Conservation (phyloP, 192 early-diverging fungal species). For the Entomortierella lignicola region DNA sequence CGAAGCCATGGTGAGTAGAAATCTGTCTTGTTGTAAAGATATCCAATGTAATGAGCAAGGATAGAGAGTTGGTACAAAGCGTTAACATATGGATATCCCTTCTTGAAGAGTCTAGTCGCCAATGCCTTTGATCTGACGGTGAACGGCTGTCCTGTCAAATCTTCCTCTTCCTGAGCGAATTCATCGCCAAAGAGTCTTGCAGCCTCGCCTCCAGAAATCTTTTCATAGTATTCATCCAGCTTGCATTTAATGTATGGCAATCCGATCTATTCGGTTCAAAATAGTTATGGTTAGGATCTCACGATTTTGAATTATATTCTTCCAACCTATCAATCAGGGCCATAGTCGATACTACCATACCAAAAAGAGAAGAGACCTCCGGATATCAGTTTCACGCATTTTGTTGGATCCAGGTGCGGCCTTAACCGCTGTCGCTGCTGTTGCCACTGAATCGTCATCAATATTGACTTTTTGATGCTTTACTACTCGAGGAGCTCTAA, state of each 20-base stretch:
- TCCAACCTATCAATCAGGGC: too few species aligned
- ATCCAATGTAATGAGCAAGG: slow-evolving; percentile 79
- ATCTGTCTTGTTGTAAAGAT: slow-evolving; percentile 85
- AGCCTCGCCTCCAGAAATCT: slow-evolving; percentile 68
- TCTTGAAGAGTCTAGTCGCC: slow-evolving; percentile 39
- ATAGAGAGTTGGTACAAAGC: slow-evolving; percentile 73
- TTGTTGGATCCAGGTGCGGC: slow-evolving; percentile 52
- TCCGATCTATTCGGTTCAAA: slow-evolving; percentile 56
- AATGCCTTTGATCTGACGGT: slow-evolving; percentile 31
- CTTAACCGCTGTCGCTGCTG: slow-evolving; percentile 9
- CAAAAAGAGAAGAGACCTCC: slow-evolving; percentile 73
- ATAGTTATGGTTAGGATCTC: not conserved
- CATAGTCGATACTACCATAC: slow-evolving; percentile 49
- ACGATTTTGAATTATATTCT: too few species aligned
- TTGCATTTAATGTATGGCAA: slow-evolving; percentile 82
- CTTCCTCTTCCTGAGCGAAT: slow-evolving; percentile 57
- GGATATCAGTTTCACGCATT: slow-evolving; percentile 64
- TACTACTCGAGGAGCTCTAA: slow-evolving; percentile 60
- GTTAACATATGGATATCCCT: slow-evolving; percentile 80
- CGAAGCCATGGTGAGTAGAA: slow-evolving; percentile 90
- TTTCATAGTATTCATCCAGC: slow-evolving; percentile 80
- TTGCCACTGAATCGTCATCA: slow-evolving; percentile 38
- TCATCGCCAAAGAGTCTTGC: slow-evolving; percentile 74
- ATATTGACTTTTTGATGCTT: slow-evolving; percentile 34
- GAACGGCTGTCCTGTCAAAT: slow-evolving; percentile 40